A percentile compares a stretch with the other conserved stretches of the same genome.
These are phyloP conservation scores for Wickerhamiella brachini DNA, from an alignment of 805 yeast genomes.

Conservation along the genomic window DNA sequence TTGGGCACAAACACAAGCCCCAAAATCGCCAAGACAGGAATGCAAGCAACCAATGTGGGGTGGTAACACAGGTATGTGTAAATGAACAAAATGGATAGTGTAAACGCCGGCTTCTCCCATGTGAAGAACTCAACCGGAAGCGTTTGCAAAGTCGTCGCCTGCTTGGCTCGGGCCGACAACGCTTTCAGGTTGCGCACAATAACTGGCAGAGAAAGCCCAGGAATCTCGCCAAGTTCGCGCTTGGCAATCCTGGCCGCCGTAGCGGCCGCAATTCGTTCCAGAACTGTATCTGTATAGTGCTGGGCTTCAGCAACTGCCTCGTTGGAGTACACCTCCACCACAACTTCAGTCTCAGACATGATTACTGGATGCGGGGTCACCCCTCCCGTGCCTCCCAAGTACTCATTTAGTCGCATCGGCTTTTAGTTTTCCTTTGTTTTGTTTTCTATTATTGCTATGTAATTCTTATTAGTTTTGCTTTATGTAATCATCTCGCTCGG, in stretches of 20 bases:
- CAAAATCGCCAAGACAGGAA: conserved; percentile 46
- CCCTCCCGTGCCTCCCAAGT: background rate
- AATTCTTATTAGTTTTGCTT: no score
- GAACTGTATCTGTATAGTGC: background rate
- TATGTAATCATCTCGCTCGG: no score
- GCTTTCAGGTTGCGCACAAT: conserved; percentile 9
- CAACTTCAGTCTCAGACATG: background rate
- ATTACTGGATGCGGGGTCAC: background rate
- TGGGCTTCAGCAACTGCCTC: background rate
- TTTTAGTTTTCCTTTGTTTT: no score
- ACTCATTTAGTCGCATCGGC: no score
- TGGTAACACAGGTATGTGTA: conserved; percentile 57
- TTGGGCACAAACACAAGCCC: conserved; percentile 56
- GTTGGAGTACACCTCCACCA: background rate
- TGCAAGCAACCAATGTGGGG: conserved; percentile 52
- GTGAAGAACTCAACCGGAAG: conserved; percentile 44
- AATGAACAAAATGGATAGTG: conserved; percentile 42
- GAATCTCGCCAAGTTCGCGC: conserved; percentile 7
- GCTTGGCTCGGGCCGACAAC: conserved; percentile 8
- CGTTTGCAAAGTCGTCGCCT: conserved; percentile 45
- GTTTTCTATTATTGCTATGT: no score
- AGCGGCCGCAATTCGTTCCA: conserved; percentile 7
- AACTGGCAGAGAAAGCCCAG: conserved; percentile 11
- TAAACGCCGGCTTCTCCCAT: conserved; percentile 66
- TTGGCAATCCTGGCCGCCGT: conserved; percentile 5